Base-by-base conservation (phyloP, 495 filamentous ascomycete genomes). In the Hyaloscypha bicolor region DNA sequence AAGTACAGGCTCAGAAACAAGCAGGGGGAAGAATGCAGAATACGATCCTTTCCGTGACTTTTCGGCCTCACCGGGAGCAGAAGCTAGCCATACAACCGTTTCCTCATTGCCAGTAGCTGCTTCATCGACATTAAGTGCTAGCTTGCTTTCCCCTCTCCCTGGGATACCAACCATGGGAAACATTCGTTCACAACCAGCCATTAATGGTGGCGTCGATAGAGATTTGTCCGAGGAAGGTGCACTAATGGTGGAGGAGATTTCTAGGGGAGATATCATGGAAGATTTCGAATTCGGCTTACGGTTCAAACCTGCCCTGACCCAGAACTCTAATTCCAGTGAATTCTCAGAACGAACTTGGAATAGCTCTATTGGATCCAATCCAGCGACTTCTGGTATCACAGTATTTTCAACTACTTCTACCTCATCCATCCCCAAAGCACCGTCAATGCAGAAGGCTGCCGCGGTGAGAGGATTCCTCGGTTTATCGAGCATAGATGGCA, bases 231-330 rank as follows among this genome's bases (percentile, higher is more conserved):
- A 94, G 62, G 93, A 96, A 69, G 95, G 96, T 74, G 93, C 97
- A 73, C 86, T 93, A 39, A 82, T 97, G 66, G 77, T 99, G 45
- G 95, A 99, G 70, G 93, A 97, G 75, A 94, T 97, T 87, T 94
- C 92, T 0, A 87, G 84, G 67, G 93, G 90, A 56, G 96, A 94
- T 73, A 83, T 90, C 33, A 89, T 97, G 80, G 92, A 95, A 65
- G 92, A 94, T 63, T 94, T 96, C 72, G 85, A 93, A 63, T 91
- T 96, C 76, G 90, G 88, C 58, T 73, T 87, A 22, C 87, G 87
- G 71, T 84, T 87, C 3, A 93, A 90, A 68, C 89, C 91, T 11
- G 85, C 89, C 16, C 80, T 97, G 30, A 94, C 94, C 39, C 86
- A 94, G 64, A 91, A 96, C 73, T 96, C 94, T 1, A 91, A 90